phyloP scores from a whole-genome alignment of 2,329 filamentous ascomycete genomes.

The Colletotrichum lini region DNA sequence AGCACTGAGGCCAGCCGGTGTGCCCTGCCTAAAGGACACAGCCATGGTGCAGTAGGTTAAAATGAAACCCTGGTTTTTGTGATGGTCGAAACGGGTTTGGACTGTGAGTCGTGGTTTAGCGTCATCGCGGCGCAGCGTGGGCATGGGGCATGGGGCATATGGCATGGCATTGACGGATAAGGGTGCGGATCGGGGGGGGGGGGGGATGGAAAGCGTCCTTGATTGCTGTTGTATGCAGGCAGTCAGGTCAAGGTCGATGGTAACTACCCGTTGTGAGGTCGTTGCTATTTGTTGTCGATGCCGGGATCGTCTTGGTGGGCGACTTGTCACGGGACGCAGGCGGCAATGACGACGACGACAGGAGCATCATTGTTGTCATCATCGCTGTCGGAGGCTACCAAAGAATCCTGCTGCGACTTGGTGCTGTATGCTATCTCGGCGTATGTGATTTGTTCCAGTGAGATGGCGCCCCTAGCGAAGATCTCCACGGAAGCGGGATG shows the following conservation, averaged over 20 bases:
- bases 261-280: background rate
- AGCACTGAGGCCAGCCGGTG: background rate
- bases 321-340: background rate
- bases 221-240: conserved; percentile 18
- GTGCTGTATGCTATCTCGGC: background rate
- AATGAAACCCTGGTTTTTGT: background rate
- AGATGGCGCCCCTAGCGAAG: conserved; percentile 3
- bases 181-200: conserved; percentile 11
- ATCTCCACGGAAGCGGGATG: conserved; percentile 14
- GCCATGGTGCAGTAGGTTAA: conserved; percentile 2
- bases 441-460: background rate
- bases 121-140: conserved; percentile 5
- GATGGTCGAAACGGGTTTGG: background rate
- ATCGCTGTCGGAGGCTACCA: background rate
- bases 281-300: background rate
- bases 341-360: background rate
- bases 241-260: background rate
- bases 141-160: conserved; percentile 6
- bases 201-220: background rate
- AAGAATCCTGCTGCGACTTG: background rate
- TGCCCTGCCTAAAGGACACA: conserved; percentile 2
- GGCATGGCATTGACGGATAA: conserved; percentile 13
- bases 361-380: background rate
- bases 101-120: background rate
- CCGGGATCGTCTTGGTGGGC: background rate